Evolutionary conservation across 164 flowering plant species (phyloP), one percentile per base, ranked within the genome.

Genomic region (Stephania cephalantha): DNA sequence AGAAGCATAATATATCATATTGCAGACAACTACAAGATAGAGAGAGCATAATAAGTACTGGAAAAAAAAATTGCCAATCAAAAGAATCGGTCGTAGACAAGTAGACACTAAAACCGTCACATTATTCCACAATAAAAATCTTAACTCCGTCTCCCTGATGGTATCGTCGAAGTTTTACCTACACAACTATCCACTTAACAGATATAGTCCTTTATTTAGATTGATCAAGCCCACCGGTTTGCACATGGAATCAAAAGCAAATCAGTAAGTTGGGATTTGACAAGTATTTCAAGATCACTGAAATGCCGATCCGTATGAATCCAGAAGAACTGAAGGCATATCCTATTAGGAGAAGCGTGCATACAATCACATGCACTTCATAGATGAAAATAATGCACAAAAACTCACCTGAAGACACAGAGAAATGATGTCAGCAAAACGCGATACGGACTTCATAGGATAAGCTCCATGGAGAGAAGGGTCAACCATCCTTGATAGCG

Each of bases 401-500:
- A 75, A 20, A 70, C 84, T 82, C 75, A 95, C 99, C 95, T 90
- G 93, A 72, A 93, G 83, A 83, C 98, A 95, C 0, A 91, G 87
- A 30, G 96, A 86, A 68, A 93, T 93, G 9, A 95, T 88, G 78
- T 95, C 99, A 6, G 91, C 97, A 85, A 91, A 93, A 78, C 83
- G 87, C 30, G 99, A 95, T 72, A 95, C 81, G 11, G 96, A 95
- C 75, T 93, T 95, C 22, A 86, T 88, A 22, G 96, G 91, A 79
- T 89, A 95, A 42, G 78, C 79, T 70, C 92, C 92, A 67, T 74
- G 79, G 0, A 95, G 88, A 81, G 93, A 86, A 81, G 99, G 97
- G 83, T 95, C 99, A 72, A 93, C 98, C 99, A 95, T 95, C 78
- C 86, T 85, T 58, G 91, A 81, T 73, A 95, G 83, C 64, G 97